Conservation (phyloP, 371 early-diverging fungal species). For the Synchytrium microbalum region DNA sequence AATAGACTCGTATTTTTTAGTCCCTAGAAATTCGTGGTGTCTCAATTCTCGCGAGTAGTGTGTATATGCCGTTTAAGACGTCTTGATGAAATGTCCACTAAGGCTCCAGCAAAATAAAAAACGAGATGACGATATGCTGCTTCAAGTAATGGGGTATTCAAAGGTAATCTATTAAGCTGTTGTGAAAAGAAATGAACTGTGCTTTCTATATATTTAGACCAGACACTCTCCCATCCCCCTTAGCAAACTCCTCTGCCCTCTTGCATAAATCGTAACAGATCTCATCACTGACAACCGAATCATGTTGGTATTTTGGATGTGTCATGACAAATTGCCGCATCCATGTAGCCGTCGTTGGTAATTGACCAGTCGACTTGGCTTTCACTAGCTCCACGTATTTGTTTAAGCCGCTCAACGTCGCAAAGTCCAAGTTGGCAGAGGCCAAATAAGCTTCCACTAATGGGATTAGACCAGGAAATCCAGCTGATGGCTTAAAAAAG, state of each 20-base stretch:
- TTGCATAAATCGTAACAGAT: conserved; percentile 79
- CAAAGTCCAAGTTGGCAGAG: conserved; percentile 26
- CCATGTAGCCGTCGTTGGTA: conserved; percentile 87
- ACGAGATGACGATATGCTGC: too few species aligned
- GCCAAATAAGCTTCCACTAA: conserved; percentile 75
- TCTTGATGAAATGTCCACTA: too few species aligned
- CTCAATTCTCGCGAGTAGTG: too few species aligned
- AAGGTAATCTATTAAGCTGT: too few species aligned
- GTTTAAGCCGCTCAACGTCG: conserved; percentile 38
- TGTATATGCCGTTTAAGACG: too few species aligned
- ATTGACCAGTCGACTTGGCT: conserved; percentile 71
- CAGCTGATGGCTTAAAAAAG: conserved; percentile 30
- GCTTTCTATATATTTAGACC: too few species aligned
- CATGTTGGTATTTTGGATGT: conserved; percentile 90
- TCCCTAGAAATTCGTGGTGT: too few species aligned
- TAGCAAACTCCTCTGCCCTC: conserved; percentile 17
- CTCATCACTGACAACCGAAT: conserved; percentile 74
- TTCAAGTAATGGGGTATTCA: too few species aligned
- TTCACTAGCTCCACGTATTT: conserved; percentile 76
- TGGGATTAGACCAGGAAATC: conserved; percentile 81
- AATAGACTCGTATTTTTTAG: too few species aligned
- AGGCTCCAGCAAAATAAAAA: too few species aligned
- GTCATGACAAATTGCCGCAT: conserved; percentile 78
- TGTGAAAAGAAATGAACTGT: too few species aligned
- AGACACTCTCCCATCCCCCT: background rate